These are phyloP conservation scores for Exophiala sp. DNA, from an alignment of 2,329 filamentous ascomycete species.

Conservation along the genomic window DNA sequence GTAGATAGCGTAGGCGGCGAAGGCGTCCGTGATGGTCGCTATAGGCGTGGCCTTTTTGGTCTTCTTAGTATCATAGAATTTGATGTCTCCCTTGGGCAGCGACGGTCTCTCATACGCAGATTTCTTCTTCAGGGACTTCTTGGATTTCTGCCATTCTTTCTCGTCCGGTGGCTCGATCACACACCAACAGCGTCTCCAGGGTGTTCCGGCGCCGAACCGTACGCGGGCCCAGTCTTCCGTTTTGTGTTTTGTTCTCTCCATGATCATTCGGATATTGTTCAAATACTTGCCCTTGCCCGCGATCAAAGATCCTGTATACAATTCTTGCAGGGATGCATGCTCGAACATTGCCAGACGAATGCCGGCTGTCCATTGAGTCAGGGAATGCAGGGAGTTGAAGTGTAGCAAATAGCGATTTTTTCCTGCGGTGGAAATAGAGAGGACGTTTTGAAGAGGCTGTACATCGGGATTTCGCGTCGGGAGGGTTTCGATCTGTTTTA, in stretches of 20 bases:
- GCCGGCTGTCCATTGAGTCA: constrained; percentile 92
- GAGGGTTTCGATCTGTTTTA: constrained; percentile 71
- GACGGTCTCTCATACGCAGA: constrained; percentile 74
- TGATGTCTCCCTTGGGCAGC: constrained; percentile 77
- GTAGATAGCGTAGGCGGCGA: constrained; percentile 90
- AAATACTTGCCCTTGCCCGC: constrained; percentile 85
- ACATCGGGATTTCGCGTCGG: constrained; percentile 72
- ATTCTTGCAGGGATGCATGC: constrained; percentile 85
- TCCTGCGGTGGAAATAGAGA: constrained; percentile 91
- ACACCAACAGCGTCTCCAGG: constrained; percentile 96
- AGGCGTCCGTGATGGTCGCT: constrained; percentile 84
- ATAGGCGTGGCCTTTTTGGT: constrained; percentile 88
- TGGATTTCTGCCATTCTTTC: constrained; percentile 77
- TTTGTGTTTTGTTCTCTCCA: constrained; percentile 70
- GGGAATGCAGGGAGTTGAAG: constrained; percentile 88
- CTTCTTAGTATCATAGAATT: constrained; percentile 90
- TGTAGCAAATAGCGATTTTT: constrained; percentile 93
- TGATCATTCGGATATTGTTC: constrained; percentile 84
- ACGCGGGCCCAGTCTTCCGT: constrained; percentile 93
- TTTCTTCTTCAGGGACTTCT: constrained; percentile 75
- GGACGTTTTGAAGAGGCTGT: constrained; percentile 83
- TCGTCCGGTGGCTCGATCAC: constrained; percentile 88
- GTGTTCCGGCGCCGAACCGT: constrained; percentile 88
- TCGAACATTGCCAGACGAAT: constrained; percentile 94
- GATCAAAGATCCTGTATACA: constrained; percentile 91